These are phyloP conservation scores for Solanum okadae DNA, from an alignment of 257 asterid species.

Conservation along the genomic window DNA sequence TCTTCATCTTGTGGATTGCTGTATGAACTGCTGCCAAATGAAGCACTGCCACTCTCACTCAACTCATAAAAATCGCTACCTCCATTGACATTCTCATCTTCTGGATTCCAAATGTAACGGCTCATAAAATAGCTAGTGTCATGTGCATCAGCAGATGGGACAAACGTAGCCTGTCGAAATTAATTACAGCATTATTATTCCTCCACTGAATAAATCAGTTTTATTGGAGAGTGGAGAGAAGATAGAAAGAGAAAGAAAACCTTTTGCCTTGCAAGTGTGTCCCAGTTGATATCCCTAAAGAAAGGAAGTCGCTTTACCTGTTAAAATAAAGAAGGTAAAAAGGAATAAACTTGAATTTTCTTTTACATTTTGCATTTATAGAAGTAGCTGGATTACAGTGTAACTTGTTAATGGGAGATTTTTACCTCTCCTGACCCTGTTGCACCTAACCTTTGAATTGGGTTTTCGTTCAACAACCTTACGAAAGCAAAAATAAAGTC, in stretches of 20 bases:
- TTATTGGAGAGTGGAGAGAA: not conserved
- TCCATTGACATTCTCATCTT: conserved; percentile 63
- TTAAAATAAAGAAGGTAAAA: conserved; percentile 5
- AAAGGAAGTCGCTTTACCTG: conserved; percentile 78
- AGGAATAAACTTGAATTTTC: not conserved
- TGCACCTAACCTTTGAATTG: conserved; percentile 88
- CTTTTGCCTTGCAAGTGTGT: conserved; percentile 90
- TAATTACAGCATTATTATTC: not conserved
- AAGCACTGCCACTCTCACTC: conserved; percentile 61
- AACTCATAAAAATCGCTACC: conserved; percentile 72
- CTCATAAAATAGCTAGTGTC: conserved; percentile 98
- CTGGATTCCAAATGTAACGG: conserved; percentile 91
- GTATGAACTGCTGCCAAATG: conserved; percentile 74
- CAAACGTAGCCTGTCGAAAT: conserved; percentile 72
- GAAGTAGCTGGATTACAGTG: not conserved
- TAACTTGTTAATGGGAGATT: not conserved
- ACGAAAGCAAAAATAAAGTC: conserved; percentile 10
- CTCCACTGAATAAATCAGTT: not conserved
- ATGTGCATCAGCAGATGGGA: conserved; percentile 73
- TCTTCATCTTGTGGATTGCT: conserved; percentile 73
- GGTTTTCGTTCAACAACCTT: conserved; percentile 82
- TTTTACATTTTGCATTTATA: not conserved
- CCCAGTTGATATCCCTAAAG: conserved; percentile 82
- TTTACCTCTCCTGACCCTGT: conserved; percentile 82
- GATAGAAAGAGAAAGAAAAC: conserved; percentile 20